Conservation (phyloP, 2,329 filamentous ascomycete species). For the Tolypocladium pustulatum region DNA sequence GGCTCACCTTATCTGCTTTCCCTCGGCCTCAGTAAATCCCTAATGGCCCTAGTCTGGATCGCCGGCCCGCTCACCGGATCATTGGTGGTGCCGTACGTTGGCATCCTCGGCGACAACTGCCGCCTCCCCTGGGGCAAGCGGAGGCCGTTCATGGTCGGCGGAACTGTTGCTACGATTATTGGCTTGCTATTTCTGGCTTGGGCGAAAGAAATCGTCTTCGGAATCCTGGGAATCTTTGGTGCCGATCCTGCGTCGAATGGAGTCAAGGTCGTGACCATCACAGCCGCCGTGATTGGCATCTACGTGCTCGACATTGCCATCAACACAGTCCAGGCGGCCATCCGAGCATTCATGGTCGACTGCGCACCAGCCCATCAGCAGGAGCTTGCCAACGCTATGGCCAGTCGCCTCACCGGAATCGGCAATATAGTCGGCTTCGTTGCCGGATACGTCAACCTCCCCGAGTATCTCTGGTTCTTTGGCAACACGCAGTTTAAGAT, state of each 20-base stretch:
- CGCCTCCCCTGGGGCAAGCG: conserved; percentile 65
- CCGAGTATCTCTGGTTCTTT: conserved; percentile 64
- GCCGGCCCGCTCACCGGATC: conserved; percentile 70
- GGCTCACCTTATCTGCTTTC: conserved; percentile 78
- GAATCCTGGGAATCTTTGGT: conserved; percentile 60
- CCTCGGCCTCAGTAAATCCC: conserved; percentile 69
- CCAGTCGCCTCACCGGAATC: conserved; percentile 72
- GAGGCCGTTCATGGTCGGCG: conserved; percentile 71
- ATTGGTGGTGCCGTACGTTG: conserved; percentile 73
- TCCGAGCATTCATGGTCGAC: conserved; percentile 88
- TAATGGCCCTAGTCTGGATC: conserved; percentile 79
- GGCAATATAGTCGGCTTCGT: conserved; percentile 89
- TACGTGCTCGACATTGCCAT: conserved; percentile 91
- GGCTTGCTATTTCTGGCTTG: conserved; percentile 63
- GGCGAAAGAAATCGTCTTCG: conserved; percentile 61
- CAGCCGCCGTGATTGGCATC: conserved; percentile 74
- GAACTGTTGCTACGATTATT: conserved; percentile 54
- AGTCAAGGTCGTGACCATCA: conserved; percentile 57
- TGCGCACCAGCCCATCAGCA: conserved; percentile 89
- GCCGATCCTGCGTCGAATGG: conserved; percentile 53
- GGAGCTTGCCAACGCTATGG: conserved; percentile 89
- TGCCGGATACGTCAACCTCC: conserved; percentile 74
- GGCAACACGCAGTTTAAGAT: conserved; percentile 89
- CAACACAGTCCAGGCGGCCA: conserved; percentile 91
- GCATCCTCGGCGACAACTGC: conserved; percentile 72